Evolutionary conservation across 2,329 filamentous ascomycete genomes (phyloP).

Genomic region (Penicillium olsonii): DNA sequence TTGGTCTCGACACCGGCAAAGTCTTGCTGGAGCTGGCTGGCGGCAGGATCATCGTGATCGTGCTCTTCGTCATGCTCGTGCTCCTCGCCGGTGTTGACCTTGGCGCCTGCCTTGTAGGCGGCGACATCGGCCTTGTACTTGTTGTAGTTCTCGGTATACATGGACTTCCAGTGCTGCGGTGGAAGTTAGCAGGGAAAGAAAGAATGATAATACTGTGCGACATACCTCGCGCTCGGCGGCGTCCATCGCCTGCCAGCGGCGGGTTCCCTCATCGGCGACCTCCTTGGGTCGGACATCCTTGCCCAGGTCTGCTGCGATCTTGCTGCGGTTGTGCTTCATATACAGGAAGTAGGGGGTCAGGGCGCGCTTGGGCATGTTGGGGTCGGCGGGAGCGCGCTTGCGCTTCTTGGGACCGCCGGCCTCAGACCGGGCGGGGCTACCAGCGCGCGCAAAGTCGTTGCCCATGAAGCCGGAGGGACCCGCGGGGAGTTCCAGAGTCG

Average conservation of each 20-base stretch:
- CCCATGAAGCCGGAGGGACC: slow-evolving; percentile 39
- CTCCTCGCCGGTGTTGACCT: slow-evolving; percentile 29
- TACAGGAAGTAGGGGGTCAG: slow-evolving; percentile 94
- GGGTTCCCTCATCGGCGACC: slow-evolving; percentile 83
- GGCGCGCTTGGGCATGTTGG: slow-evolving; percentile 91
- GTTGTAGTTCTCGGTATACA: slow-evolving; percentile 60
- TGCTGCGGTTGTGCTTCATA: slow-evolving; percentile 81
- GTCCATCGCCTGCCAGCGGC: slow-evolving; percentile 78
- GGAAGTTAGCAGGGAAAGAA: slow-evolving; percentile 11
- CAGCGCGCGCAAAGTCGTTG: slow-evolving; percentile 43
- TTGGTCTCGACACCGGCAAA: slow-evolving; percentile 41
- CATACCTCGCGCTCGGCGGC: slow-evolving; percentile 69
- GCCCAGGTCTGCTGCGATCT: slow-evolving; percentile 78
- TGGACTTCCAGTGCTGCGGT: slow-evolving; percentile 55
- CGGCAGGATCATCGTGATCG: slow-evolving; percentile 42
- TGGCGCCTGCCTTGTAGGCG: slow-evolving; percentile 57
- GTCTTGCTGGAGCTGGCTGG: slow-evolving; percentile 45
- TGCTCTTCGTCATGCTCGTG: slow-evolving; percentile 45
- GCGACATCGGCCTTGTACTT: slow-evolving; percentile 58
- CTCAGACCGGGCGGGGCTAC: slow-evolving; percentile 44
- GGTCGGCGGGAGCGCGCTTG: slow-evolving; percentile 84
- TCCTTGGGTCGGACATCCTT: slow-evolving; percentile 77
- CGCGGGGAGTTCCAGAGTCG: slow-evolving; percentile 56
- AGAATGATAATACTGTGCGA: slow-evolving; percentile 7
- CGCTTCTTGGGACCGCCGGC: slow-evolving; percentile 78